These are phyloP conservation scores for Cydonia oblonga DNA, from an alignment of 331 rosid genomes.

Conservation along the genomic window DNA sequence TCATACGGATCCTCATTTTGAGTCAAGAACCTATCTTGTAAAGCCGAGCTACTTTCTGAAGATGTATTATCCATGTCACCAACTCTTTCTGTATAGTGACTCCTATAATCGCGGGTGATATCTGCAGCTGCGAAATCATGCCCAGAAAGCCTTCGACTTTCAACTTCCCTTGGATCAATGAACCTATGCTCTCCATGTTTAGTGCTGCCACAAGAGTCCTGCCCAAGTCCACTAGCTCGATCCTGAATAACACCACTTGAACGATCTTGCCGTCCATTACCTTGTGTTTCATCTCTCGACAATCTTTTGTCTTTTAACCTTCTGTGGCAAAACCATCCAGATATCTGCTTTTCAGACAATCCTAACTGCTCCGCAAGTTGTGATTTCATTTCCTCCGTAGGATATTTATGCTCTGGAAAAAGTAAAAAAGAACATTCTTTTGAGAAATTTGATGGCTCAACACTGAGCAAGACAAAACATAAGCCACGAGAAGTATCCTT, in stretches of 20 bases:
- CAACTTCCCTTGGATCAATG: slow-evolving; percentile 87
- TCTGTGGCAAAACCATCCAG: slow-evolving; percentile 99
- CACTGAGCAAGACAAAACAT: slow-evolving; percentile 8
- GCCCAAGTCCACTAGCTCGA: slow-evolving; percentile 87
- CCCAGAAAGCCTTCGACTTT: slow-evolving; percentile 64
- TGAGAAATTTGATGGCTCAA: slow-evolving; percentile 4
- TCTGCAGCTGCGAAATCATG: slow-evolving; percentile 42
- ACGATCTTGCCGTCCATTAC: slow-evolving; percentile 83
- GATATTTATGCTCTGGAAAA: slow-evolving; percentile 76
- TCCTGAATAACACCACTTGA: slow-evolving; percentile 83
- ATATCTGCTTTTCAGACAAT: slow-evolving; percentile 86
- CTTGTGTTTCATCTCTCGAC: slow-evolving; percentile 45
- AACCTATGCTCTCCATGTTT: slow-evolving; percentile 68
- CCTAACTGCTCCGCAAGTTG: slow-evolving; percentile 61
- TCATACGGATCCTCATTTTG: slow-evolving; percentile 60
- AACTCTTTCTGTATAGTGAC: slow-evolving; percentile 36
- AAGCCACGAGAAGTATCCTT: slow-evolving; percentile 12
- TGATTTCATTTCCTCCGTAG: slow-evolving; percentile 75
- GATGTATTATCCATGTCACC: slow-evolving; percentile 62
- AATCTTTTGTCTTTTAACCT: slow-evolving; percentile 81
- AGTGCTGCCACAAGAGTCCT: slow-evolving; percentile 97
- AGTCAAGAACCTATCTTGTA: slow-evolving; percentile 48
- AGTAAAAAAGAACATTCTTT: background rate
- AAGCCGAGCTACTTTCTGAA: slow-evolving; percentile 80
- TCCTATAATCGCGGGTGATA: slow-evolving; percentile 34